Conservation (phyloP, 2,329 filamentous ascomycete species). For the Scedosporium minutisporum region DNA sequence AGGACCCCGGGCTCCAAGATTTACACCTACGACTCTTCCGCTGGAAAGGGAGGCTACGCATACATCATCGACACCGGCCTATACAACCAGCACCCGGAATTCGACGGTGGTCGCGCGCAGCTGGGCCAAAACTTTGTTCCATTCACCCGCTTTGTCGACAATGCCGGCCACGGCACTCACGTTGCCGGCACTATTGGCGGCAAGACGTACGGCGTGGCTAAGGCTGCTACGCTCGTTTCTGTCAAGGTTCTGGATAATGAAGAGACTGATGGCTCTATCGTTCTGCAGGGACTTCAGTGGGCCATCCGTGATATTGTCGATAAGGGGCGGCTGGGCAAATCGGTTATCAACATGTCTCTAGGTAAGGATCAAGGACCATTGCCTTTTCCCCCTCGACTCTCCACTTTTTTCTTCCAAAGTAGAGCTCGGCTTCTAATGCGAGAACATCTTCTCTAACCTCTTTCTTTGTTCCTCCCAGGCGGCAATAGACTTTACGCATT, state of each 20-base stretch:
- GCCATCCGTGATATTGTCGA: conserved; percentile 19
- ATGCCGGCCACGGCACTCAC: conserved; percentile 30
- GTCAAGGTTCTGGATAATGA: conserved; percentile 34
- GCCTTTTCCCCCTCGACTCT: not conserved
- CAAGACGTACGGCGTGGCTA: conserved; percentile 28
- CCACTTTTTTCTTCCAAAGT: not conserved
- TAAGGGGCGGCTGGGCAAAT: conserved; percentile 12
- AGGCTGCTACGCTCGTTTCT: conserved; percentile 30
- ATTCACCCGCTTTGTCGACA: conserved; percentile 13
- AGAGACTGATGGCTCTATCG: conserved; percentile 12
- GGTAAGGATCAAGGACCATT: conserved; percentile 21
- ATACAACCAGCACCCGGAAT: conserved; percentile 32
- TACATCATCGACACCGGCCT: conserved; percentile 50
- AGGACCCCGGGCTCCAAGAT: conserved; percentile 20
- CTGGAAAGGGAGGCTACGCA: conserved; percentile 31
- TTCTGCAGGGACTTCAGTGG: conserved; percentile 28
- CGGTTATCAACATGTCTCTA: conserved; percentile 33
- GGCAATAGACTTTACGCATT: conserved; percentile 13
- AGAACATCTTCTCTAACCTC: not conserved
- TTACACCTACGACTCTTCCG: conserved; percentile 31
- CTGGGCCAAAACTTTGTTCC: conserved; percentile 24
- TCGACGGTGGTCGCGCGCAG: conserved; percentile 30
- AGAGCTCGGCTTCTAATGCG: not conserved
- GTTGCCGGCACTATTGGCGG: conserved; percentile 25
- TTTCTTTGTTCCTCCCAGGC: not conserved